These are phyloP conservation scores for Pseudonitzschia multiseries DNA, from an alignment of 108 stramenopile species.

Conservation along the genomic window DNA sequence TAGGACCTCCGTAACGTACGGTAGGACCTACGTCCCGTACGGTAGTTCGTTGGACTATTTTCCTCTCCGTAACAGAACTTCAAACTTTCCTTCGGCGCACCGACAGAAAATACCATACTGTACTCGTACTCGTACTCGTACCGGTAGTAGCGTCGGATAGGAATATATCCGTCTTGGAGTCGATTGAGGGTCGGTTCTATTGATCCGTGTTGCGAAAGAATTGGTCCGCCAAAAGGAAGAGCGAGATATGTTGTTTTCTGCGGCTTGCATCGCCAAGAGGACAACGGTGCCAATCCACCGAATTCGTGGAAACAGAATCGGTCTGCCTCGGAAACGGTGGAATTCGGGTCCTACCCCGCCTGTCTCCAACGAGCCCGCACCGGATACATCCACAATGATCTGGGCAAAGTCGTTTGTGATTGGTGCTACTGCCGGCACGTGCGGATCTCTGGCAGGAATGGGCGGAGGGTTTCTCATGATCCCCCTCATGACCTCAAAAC, in stretches of 20 bases:
- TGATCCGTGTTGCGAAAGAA: too few species aligned
- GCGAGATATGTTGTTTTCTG: not conserved
- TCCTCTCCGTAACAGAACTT: too few species aligned
- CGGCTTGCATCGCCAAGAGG: not conserved
- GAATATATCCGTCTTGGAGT: too few species aligned
- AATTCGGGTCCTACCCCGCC: not conserved
- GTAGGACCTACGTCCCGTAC: too few species aligned
- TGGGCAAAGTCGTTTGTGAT: constrained; percentile 43
- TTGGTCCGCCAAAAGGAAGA: too few species aligned
- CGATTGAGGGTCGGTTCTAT: too few species aligned
- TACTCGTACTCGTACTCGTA: too few species aligned
- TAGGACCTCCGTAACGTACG: too few species aligned
- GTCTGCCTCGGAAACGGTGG: constrained; percentile 7
- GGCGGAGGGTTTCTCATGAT: constrained; percentile 94
- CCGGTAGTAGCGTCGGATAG: too few species aligned
- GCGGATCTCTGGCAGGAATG: constrained; percentile 88
- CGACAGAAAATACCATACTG: too few species aligned
- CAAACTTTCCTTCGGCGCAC: too few species aligned
- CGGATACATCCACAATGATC: not conserved
- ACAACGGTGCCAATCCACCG: not conserved
- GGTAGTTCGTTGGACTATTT: too few species aligned
- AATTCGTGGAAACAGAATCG: not conserved
- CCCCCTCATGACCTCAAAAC: constrained; percentile 50
- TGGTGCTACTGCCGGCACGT: constrained; percentile 71
- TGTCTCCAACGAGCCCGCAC: not conserved